Evolutionary conservation across 202 grass and related monocot species (phyloP).

Genomic region (Zizania palustris): DNA sequence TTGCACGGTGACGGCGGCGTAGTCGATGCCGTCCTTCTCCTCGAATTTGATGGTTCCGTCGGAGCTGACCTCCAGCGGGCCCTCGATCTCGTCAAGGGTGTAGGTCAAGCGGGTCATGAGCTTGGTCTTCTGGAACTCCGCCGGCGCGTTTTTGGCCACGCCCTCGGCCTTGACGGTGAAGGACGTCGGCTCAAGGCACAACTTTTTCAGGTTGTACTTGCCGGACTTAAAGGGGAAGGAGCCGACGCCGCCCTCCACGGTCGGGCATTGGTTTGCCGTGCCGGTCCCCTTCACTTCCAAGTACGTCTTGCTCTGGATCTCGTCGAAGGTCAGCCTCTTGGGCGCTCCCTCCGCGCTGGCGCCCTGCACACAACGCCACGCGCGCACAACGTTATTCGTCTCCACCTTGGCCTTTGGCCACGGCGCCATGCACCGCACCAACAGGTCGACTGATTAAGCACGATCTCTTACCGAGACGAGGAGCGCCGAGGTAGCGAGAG

Average conservation of each 20-base stretch:
- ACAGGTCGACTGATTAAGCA: neutral
- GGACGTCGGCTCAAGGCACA: constrained; percentile 91
- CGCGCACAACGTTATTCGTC: neutral
- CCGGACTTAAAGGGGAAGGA: constrained; percentile 84
- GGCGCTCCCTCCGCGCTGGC: constrained; percentile 76
- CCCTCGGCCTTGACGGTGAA: constrained; percentile 94
- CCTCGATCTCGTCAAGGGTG: constrained; percentile 97
- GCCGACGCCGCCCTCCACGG: constrained; percentile 61
- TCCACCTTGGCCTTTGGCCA: neutral
- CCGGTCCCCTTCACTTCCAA: constrained; percentile 96
- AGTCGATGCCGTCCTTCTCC: constrained; percentile 98
- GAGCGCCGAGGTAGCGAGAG: constrained; percentile 84
- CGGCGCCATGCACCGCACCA: neutral
- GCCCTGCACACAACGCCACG: constrained; percentile 46
- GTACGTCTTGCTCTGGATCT: constrained; percentile 99
- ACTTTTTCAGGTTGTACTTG: constrained; percentile 90
- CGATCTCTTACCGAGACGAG: constrained; percentile 63
- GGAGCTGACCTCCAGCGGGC: constrained; percentile 73
- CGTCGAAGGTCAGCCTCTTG: constrained; percentile 84
- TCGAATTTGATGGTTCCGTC: constrained; percentile 77
- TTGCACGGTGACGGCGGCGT: constrained; percentile 94
- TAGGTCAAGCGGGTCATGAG: constrained; percentile 99
- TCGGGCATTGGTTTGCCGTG: constrained; percentile 96
- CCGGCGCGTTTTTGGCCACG: constrained; percentile 70
- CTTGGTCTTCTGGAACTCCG: constrained; percentile 94